phyloP scores from a whole-genome alignment of 768 basidiomycete genomes.

The Xerocomus spinulosus region DNA sequence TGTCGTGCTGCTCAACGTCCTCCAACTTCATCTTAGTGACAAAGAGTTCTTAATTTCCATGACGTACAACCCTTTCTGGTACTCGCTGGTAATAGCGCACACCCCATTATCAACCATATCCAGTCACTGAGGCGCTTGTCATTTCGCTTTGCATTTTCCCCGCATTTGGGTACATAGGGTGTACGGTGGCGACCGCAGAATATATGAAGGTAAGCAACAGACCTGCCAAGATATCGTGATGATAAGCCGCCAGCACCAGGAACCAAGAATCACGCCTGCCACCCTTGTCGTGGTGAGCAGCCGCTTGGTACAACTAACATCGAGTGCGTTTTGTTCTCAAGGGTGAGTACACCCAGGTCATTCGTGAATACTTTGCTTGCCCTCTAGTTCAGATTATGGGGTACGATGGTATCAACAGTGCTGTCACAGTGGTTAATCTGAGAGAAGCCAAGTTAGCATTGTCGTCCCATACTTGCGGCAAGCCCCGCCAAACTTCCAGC shows the following conservation, averaged over 20 bases:
- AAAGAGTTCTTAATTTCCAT: background rate
- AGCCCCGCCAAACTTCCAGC: conserved; percentile 75
- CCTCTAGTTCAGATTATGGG: conserved; percentile 45
- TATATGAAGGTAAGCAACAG: too few species aligned
- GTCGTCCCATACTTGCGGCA: conserved; percentile 65
- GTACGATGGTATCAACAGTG: conserved; percentile 68
- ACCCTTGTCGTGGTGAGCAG: conserved; percentile 16
- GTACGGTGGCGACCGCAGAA: too few species aligned
- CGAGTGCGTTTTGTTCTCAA: conserved; percentile 34
- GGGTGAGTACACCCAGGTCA: conserved; percentile 45
- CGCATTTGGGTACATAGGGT: too few species aligned
- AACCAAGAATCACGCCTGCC: too few species aligned
- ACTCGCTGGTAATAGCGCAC: background rate
- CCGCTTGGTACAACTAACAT: conserved; percentile 23
- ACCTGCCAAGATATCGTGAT: too few species aligned
- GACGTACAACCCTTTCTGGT: background rate
- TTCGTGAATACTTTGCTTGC: conserved; percentile 56
- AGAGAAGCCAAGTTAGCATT: too few species aligned
- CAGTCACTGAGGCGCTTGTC: too few species aligned
- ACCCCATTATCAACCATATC: background rate
- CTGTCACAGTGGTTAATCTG: too few species aligned
- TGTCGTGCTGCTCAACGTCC: background rate
- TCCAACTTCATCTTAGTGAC: background rate
- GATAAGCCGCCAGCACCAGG: too few species aligned
- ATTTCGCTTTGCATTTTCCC: too few species aligned